phyloP scores from a whole-genome alignment of 2,329 filamentous ascomycete genomes.

The Ambrosiella cleistominuta region DNA sequence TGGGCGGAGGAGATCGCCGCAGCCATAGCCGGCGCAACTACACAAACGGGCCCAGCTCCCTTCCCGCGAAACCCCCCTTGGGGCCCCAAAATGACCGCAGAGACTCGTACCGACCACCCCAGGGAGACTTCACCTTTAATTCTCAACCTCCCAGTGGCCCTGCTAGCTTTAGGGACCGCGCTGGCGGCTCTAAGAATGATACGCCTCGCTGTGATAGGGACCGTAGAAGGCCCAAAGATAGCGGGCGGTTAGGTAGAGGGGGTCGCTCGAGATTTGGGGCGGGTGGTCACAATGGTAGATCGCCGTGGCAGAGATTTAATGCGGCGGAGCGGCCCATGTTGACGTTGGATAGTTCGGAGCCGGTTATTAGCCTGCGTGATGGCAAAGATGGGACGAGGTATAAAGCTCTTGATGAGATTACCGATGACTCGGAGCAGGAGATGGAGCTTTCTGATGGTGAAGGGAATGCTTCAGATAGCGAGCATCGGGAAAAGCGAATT shows the following conservation, averaged over 20 bases:
- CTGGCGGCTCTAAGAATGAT: constrained; percentile 14
- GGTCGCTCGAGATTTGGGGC: constrained; percentile 16
- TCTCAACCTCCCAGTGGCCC: constrained; percentile 31
- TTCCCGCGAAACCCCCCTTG: constrained; percentile 1
- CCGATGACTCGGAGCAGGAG: constrained; percentile 44
- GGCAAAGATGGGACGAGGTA: constrained; percentile 31
- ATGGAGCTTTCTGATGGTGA: constrained; percentile 44
- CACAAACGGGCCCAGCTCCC: neutral
- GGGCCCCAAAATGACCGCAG: constrained; percentile 5
- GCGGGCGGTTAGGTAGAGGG: constrained; percentile 14
- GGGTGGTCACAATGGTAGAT: constrained; percentile 17
- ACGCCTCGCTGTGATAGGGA: constrained; percentile 11
- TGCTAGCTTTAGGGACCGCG: constrained; percentile 11
- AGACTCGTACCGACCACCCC: constrained; percentile 19
- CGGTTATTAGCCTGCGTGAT: constrained; percentile 31
- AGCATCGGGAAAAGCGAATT: neutral
- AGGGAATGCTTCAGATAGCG: constrained; percentile 17
- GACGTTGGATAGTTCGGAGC: constrained; percentile 24
- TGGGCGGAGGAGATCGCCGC: constrained; percentile 3
- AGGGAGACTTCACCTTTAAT: constrained; percentile 39
- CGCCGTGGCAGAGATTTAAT: constrained; percentile 21
- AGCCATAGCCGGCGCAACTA: constrained; percentile 5
- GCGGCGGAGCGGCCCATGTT: constrained; percentile 34
- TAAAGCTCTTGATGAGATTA: constrained; percentile 37
- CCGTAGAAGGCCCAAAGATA: constrained; percentile 4